Evolutionary conservation across 345 rosid species (phyloP).

Genomic region (Brassica juncea): DNA sequence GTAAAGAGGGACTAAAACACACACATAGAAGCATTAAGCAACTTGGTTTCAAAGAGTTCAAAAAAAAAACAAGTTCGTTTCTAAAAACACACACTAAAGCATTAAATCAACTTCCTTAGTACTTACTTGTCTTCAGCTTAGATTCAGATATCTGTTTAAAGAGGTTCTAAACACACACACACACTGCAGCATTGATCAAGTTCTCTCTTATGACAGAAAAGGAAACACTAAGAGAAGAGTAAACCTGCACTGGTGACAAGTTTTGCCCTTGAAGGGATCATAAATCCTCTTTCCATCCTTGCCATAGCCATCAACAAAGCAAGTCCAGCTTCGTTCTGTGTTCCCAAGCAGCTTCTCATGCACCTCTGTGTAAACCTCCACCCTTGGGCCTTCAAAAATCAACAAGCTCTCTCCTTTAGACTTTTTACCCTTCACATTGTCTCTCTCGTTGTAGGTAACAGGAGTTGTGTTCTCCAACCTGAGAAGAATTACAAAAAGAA

Average conservation of each 20-base stretch:
- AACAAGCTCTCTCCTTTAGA: background rate
- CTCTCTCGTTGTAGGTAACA: constrained; percentile 54
- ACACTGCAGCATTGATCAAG: background rate
- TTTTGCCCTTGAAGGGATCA: constrained; percentile 79
- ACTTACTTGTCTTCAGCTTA: background rate
- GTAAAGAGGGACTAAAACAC: background rate
- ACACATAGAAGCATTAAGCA: background rate
- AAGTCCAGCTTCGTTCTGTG: constrained; percentile 78
- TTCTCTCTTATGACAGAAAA: background rate
- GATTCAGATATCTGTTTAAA: background rate
- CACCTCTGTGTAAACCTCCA: constrained; percentile 73
- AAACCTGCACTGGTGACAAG: constrained; percentile 96
- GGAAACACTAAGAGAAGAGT: background rate
- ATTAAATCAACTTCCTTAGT: background rate
- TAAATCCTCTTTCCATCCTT: constrained; percentile 70
- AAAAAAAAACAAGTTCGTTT: background rate
- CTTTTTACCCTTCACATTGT: constrained; percentile 30
- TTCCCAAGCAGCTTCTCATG: constrained; percentile 76
- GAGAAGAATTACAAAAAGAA: background rate
- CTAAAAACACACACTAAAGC: background rate
- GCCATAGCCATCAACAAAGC: constrained; percentile 82
- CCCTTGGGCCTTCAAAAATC: constrained; percentile 54
- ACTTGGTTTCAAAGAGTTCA: background rate
- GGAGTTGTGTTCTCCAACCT: constrained; percentile 77
- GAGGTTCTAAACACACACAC: background rate